Evolutionary conservation across 805 yeast species (phyloP), one percentile per base, ranked within the genome.

Genomic region (Cyberlindnera euphorbiae): DNA sequence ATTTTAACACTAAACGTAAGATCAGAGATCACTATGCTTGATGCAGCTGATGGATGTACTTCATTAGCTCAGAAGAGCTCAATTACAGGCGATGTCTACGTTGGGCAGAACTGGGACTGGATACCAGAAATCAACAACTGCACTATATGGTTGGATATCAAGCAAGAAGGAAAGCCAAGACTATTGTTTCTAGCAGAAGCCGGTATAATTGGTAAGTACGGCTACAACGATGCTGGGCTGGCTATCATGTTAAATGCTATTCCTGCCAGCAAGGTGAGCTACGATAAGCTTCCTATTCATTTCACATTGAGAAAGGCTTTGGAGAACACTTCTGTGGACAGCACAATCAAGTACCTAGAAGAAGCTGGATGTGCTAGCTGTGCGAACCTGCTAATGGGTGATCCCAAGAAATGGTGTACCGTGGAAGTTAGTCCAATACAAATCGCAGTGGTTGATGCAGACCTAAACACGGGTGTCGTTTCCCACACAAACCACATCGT

Each of bases 91-190:
- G 44, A 45, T 26, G 27, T 54, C 38, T 30, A 45, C 43, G 49
- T 53, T 44, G 47, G 60, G 40, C 71, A 66, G 46, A 66, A 64
- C 41, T 66, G 71, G 71, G 71, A 66, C 44, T 66, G 71, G 71
- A 49, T 53, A 24, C 46, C 50, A 12, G 56, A 45, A 29, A 39
- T 56, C 25, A 39, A 43, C 21, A 47, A 45, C 18, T 39, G 41
- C 15, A 38, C 52, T 11, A 36, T 56, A n/a, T 49, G 54, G 37
- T 34, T 56, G 26, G 59, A 56, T 28, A 40, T 56, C 17, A 46
- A 36, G 17, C 56, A 44, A 19, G 15, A 14, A 10, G 39, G 42
- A 5, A 49, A 54, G 24, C 57, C 60, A 14, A 45, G 49, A 23
- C 17, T 56, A 16, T 30, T 53, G 22, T 45, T 50, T 22, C 35